phyloP scores from a whole-genome alignment of 441 rosid species.

The Gossypium trilobum region DNA sequence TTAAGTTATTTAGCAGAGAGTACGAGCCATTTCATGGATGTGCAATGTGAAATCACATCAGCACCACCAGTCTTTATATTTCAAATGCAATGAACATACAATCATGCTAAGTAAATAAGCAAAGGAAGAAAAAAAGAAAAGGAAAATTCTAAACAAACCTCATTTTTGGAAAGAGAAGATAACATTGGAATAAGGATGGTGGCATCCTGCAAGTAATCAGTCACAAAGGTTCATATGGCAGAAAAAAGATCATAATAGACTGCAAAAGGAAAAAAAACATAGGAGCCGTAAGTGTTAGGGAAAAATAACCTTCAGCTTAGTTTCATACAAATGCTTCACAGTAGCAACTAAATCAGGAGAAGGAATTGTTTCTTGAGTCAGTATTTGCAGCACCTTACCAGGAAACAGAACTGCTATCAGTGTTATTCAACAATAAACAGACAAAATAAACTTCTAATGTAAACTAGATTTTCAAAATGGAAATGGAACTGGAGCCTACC shows the following conservation, averaged over 20 bases:
- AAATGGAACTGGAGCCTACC: conserved; percentile 36
- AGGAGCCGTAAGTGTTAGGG: conserved; percentile 4
- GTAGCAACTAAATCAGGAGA: conserved; percentile 72
- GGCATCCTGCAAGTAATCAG: conserved; percentile 71
- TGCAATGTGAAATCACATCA: background rate
- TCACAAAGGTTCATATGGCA: conserved; percentile 7
- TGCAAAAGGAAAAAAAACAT: background rate
- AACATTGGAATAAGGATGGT: conserved; percentile 91
- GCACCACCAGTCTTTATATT: background rate
- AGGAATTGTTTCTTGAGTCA: conserved; percentile 78
- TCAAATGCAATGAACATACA: background rate
- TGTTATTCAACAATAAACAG: conserved; percentile 17
- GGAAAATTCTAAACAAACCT: conserved; percentile 41
- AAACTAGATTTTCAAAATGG: conserved; percentile 12
- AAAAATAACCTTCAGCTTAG: conserved; percentile 70
- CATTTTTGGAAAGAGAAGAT: conserved; percentile 85
- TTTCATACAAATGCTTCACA: conserved; percentile 91
- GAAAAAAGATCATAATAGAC: background rate
- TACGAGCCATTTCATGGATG: no score
- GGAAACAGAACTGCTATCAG: conserved; percentile 25
- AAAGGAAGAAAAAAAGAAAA: background rate
- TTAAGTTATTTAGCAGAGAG: background rate
- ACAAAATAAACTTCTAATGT: conserved; percentile 13
- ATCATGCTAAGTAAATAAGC: background rate
- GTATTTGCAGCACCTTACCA: conserved; percentile 80